Evolutionary conservation across 257 asterid genomes (phyloP).

Genomic region (Echium plantagineum): DNA sequence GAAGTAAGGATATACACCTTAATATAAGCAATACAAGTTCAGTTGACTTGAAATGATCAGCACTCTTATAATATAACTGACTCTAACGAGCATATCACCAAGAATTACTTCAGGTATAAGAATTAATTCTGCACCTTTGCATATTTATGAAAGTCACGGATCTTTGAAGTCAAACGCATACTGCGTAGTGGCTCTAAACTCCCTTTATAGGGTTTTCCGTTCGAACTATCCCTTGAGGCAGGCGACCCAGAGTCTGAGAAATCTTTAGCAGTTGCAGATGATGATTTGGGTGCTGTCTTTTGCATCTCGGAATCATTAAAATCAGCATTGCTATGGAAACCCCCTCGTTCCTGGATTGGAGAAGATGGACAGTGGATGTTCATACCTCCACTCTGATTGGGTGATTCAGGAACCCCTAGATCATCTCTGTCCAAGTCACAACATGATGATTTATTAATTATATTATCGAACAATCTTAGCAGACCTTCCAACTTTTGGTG

Average conservation of each 20-base stretch:
- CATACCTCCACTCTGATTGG: conserved; percentile 36
- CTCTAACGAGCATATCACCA: background rate
- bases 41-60: too few species aligned
- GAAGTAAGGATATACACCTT: background rate
- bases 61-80: background rate
- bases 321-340: conserved; percentile 38
- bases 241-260: conserved; percentile 59
- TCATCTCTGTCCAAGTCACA: conserved; percentile 79
- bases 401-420: conserved; percentile 45
- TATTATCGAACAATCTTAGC: conserved; percentile 54
- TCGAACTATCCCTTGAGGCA: conserved; percentile 61
- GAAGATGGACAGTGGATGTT: conserved; percentile 34
- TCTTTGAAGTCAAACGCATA: conserved; percentile 77
- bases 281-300: conserved; percentile 32
- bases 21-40: too few species aligned
- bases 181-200: conserved; percentile 66
- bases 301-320: conserved; percentile 46
- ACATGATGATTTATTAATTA: conserved; percentile 45
- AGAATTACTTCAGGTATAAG: conserved; percentile 1
- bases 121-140: conserved; percentile 57
- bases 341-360: conserved; percentile 40
- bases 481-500: conserved; percentile 81
- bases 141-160: conserved; percentile 81
- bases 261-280: conserved; percentile 58
- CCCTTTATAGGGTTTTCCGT: conserved; percentile 50